Evolutionary conservation across 192 early-diverging fungal genomes (phyloP), one percentile per base, ranked within the genome.

Genomic region (Geosiphon pyriformis): DNA sequence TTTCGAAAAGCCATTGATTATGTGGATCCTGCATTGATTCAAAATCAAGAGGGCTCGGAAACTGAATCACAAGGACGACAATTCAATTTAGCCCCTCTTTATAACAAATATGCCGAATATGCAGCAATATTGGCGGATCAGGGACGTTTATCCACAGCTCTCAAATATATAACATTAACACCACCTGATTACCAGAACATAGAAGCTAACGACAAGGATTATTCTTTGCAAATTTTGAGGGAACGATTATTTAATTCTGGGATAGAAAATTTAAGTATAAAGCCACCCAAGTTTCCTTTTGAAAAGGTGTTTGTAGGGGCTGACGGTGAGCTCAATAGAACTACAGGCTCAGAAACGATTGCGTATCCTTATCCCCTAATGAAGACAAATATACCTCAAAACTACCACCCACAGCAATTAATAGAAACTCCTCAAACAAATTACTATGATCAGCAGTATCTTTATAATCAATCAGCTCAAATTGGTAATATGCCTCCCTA

Each of bases 1-100:
- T 96, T 98, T 81, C 87, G 93, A 31, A 88, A 89, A 53, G 97
- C 94, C 0, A 90, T 98, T 52, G 85, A 88, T 52, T 99, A 87
- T 76, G 85, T 92, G 31, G 96, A 99, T 67, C 72, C 87, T 12
- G 84, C 87, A 15, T 68, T 92, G 31, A 50, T 70, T 30, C 67
- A 77, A 29, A 71, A 71, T 67, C 62, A 67, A 46, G 83, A 83
- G 30, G 70, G 71, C 25, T 70, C 67, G 46, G 37, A 57, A 7
- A 53, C 69, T 10, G 72, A 71, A 59, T 62, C 73, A 67, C 73
- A 77, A 59, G 66, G 72, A 59, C 61, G 74, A 27, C 72, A 61
- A 7, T 73, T 76, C 31, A 75, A 80, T 23, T 74, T 92, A 55
- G 83, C 88, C 25, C 69, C 78, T 0, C 78, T 99, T 32, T 98